Evolutionary conservation across 257 asterid species (phyloP), one percentile per base, ranked within the genome.

Genomic region (Capsicum pubescens): DNA sequence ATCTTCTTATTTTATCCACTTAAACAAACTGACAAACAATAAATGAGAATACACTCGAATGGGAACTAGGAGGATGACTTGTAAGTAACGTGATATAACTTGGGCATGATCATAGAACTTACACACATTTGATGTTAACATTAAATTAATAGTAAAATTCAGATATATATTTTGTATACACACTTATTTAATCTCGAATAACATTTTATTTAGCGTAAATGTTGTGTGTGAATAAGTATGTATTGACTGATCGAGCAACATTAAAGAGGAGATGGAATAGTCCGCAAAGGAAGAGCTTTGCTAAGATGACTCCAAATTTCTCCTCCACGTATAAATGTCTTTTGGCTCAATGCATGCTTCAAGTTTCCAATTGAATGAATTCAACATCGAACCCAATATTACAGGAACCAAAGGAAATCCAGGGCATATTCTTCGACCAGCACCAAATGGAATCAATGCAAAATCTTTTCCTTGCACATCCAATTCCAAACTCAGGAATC

Each of bases 361-460:
- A 16, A 59, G 76, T 32, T 76, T 46, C 84, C 86, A 64, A 13
- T 64, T 26, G 54, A 84, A 84, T 16, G 77, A 59, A 69, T 78
- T 64, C 21, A 84, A 36, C 3, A 84, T 50, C 0, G 86, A 76
- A 3, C 83, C 83, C 79, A 63, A 50, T 50, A 78, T 78, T 12
- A 71, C 35, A 1, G 36, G 57, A 10, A 3, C 9, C 2, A 71
- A 2, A 17, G 79, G 10, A 3, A 44, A 44, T 9, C 57, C 57
- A 5, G 17, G 79, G 7, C 57, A 71, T 71, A 84, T 58, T 78
- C 79, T 78, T 58, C 83, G 59, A 16, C 86, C 83, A 13, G 70
- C 76, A 36, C 80, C 86, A 64, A 84, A 84, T 39, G 83, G 70
- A 78, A 78, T 63, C 9, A 84, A 54, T 36, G 64, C 86, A 46